Evolutionary conservation across 2,329 filamentous ascomycete genomes (phyloP).

Genomic region (Hypoxylon sp.): DNA sequence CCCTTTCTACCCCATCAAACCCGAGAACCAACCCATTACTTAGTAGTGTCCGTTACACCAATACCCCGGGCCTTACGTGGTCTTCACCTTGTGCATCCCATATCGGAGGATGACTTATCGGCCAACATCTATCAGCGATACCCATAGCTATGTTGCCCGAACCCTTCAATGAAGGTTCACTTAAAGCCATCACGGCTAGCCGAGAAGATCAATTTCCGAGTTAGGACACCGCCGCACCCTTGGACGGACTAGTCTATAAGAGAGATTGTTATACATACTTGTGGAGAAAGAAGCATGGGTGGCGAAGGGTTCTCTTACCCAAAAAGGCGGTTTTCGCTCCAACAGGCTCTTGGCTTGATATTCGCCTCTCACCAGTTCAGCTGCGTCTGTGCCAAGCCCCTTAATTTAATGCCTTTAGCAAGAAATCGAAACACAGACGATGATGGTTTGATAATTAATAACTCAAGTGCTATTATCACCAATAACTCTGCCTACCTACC

Average conservation of each 20-base stretch:
- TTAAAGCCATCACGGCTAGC: not conserved
- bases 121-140: not conserved
- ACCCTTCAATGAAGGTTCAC: not conserved
- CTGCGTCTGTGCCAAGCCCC: not conserved
- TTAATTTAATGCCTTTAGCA: not conserved
- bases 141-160: not conserved
- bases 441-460: not conserved
- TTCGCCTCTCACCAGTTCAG: not conserved
- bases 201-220: not conserved
- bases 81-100: not conserved
- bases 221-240: not conserved
- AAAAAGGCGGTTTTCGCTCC: not conserved
- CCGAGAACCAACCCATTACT: not conserved
- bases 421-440: not conserved
- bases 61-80: not conserved
- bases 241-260: not conserved
- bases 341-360: not conserved
- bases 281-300: conserved; percentile 6
- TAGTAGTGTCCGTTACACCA: not conserved
- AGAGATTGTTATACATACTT: conserved; percentile 3
- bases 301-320: not conserved
- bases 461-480: too few species aligned
- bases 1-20: not conserved
- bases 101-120: not conserved
- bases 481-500: too few species aligned